phyloP scores from a whole-genome alignment of 2,329 filamentous ascomycete species.

The Westerdykella ornata region DNA sequence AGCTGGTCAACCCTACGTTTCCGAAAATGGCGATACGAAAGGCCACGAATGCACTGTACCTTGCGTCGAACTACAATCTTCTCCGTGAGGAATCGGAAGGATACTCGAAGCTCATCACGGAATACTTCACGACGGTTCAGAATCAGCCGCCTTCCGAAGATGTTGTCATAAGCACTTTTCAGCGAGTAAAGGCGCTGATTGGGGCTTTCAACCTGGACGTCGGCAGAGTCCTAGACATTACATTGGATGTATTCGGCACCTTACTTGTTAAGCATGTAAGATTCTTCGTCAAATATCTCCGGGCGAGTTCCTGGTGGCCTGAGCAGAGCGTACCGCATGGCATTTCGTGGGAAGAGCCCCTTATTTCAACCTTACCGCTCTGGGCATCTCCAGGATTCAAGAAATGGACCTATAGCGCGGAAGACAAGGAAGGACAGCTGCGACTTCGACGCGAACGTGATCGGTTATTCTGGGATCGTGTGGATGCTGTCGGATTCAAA shows the following conservation, averaged over 20 bases:
- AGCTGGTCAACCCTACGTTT: conserved; percentile 81
- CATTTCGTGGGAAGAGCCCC: conserved; percentile 44
- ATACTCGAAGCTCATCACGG: conserved; percentile 91
- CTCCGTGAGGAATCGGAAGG: conserved; percentile 93
- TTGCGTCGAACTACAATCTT: conserved; percentile 94
- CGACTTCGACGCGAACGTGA: conserved; percentile 61
- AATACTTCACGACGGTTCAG: conserved; percentile 84
- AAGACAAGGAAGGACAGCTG: conserved; percentile 57
- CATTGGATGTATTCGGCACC: conserved; percentile 88
- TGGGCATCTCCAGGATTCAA: conserved; percentile 74
- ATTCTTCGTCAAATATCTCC: conserved; percentile 89
- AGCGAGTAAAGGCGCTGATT: conserved; percentile 87
- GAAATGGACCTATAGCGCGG: conserved; percentile 58
- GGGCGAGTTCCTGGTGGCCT: conserved; percentile 96
- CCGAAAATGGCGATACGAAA: conserved; percentile 76
- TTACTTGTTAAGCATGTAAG: conserved; percentile 86
- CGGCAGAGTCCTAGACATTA: conserved; percentile 87
- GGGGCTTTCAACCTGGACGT: conserved; percentile 97
- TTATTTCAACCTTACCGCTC: conserved; percentile 63
- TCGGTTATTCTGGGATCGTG: conserved; percentile 69
- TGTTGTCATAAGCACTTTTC: conserved; percentile 76
- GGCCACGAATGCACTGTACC: conserved; percentile 86
- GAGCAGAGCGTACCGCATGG: conserved; percentile 52
- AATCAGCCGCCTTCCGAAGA: conserved; percentile 66
- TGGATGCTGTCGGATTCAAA: conserved; percentile 66